Base-by-base conservation (phyloP, 2,329 filamentous ascomycete species). In the Fusarium tupiense region DNA sequence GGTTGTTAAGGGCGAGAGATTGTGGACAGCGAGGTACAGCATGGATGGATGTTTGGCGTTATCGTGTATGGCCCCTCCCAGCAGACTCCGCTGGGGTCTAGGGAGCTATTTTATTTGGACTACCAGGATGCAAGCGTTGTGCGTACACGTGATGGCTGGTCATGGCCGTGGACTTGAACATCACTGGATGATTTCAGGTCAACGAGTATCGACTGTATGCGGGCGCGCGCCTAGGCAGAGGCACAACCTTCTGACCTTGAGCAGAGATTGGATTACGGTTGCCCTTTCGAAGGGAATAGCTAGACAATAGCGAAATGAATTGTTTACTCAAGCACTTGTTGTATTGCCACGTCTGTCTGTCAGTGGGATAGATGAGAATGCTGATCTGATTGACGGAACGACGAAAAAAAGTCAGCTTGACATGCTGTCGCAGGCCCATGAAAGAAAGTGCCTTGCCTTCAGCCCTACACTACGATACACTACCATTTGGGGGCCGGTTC, bases 21-120 rank as follows among this genome's bases (percentile, higher is more conserved):
- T 75, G 64, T 66, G 67, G 63, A 68, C 53, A 74, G 53, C 60
- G 56, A 75, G 76, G 71, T 53, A 73, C 63, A 71, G 62, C 70
- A 75, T 77, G 76, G 75, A 80, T 79, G 56, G 56, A 74, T 77
- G 80, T 78, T 78, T 53, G 79, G 80, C 74, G 80, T 81, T 79
- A 75, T 72, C 76, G 58, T 74, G 68, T 63, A 77, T 74, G 74
- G 74, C 62, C 61, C 69, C 69, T 53, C 31, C 54, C 56, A 58
- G 53, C 64, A 53, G 41, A 63, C 31, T 22, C 13, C 13, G 26
- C 44, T 60, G 44, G 46, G 43, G 26, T 33, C 43, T 41, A 10
- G 69, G 69, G 57, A 37, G 35, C 61, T 57, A 62, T 67, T 75
- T 67, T 74, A 57, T 49, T 65, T 68, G 69, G 66, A 73, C 52